Base-by-base conservation (phyloP, 257 asterid species). In the Nicotiana paniculata region DNA sequence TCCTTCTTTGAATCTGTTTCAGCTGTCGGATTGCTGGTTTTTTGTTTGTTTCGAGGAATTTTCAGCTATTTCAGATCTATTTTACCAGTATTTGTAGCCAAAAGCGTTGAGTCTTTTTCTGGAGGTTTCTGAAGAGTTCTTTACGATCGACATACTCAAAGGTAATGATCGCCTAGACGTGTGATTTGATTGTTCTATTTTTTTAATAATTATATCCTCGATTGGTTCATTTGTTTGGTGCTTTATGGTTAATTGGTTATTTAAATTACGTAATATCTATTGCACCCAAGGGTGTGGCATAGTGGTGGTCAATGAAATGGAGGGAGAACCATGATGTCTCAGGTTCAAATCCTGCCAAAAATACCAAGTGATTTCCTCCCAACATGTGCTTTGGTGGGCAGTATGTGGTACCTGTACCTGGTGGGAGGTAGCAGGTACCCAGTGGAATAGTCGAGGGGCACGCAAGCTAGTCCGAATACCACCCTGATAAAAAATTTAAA, bases 1-100 rank as follows among this genome's bases (percentile, higher is more conserved):
- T 82, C 83, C 79, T 69, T 75, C 39, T 15, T 81, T 75, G 79
- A 18, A 77, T 74, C 80, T 72, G 83, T 67, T 80, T 43, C 63
- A 64, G 48, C 28, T 80, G 70, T 46, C 59, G 53, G 43, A 6
- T 67, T 18, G 83, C 57, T 55, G 84, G 67, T 81, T 58, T 85
- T 80, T 48, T 75, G 81, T 80, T 46, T 74, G 37, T 66, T 81
- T 66, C 57, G 51, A 43, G 53, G 64, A 13, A n/a, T 81, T 46
- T 80, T 81, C 79, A 48, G 61, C 62, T 72, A 13, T 72, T 12
- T 72, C 32, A 46, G 33, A 70, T 70, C 59, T 70, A 11, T 21
- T 21, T 70, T 70, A 54, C 35, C 6, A 43, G 35, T 46, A 3
- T 16, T 72, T 46, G 37, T 72, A 12, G 37, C 2, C 4, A 18